Base-by-base conservation (phyloP, 2,329 filamentous ascomycete species). In the Lizonia empirigonia region DNA sequence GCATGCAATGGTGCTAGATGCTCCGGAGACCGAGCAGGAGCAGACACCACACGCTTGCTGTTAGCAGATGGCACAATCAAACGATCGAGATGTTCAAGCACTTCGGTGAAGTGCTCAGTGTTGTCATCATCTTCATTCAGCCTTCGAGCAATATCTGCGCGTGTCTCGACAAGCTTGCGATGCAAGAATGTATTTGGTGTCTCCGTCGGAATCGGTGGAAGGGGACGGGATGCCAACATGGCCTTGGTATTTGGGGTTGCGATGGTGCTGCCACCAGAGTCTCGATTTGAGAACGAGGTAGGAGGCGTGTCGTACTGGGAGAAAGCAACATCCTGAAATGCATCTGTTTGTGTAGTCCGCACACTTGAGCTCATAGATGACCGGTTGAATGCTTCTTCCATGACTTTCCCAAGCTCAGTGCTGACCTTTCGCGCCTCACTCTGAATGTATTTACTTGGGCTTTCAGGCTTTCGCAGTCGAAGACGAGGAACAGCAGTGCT, bases 321-420 rank as follows among this genome's bases (percentile, higher is more conserved):
- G 9, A 70, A 67, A 6, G 76, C 75, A 4, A 69, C 65, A 9
- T 59, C 51, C 15, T 53, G 51, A 26, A 53, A 58, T 37, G 20
- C 32, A 34, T 55, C 56, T 8, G 58, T 60, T n/a, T 38, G 46
- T 15, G 75, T 73, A 1, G 78, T 80, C 3, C 75, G 75, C 20
- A 74, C 71, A 41, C 78, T 83, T 2, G 82, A 81, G 35, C 78
- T 78, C 18, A 81, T 72, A 0, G 80, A 87, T 46, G 77, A 81
- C 61, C 88, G 85, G 67, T 90, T 92, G 77, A 97, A 97, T 1
- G 92, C 92, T 65, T 94, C 90, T 66, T 97, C 92, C 66, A 92
- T 95, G 51, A 94, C 90, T 72, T 91, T 90, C 40, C 91, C 90
- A 55, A 97, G 86, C 63, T 91, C 91, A 63, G 84, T 85, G 62